phyloP scores from a whole-genome alignment of 768 basidiomycete species.

The Crepidotus variabilis region DNA sequence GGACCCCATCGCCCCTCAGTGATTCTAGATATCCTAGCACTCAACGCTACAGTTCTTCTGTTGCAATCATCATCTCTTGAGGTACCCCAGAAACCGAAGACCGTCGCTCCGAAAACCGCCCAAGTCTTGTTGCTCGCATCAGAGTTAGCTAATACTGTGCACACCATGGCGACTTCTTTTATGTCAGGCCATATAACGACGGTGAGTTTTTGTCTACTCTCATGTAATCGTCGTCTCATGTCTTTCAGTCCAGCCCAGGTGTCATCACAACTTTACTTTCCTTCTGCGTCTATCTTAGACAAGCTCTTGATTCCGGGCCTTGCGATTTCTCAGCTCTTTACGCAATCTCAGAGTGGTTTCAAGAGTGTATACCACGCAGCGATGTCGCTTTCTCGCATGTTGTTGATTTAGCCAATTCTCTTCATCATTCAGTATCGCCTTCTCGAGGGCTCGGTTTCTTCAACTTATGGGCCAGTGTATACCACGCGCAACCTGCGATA shows the following conservation, averaged over 20 bases:
- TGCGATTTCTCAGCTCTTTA: constrained; percentile 69
- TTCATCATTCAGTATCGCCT: constrained; percentile 50
- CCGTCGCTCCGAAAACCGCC: no score
- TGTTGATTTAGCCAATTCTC: constrained; percentile 23
- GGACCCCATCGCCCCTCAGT: constrained; percentile 10
- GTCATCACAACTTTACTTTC: constrained; percentile 33
- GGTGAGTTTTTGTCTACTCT: no score
- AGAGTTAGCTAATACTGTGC: no score
- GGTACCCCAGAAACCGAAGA: no score
- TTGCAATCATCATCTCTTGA: neutral
- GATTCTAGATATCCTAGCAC: constrained; percentile 38
- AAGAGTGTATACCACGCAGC: constrained; percentile 31
- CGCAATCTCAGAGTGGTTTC: constrained; percentile 53
- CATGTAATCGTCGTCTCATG: neutral
- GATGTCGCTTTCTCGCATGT: constrained; percentile 30
- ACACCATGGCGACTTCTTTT: no score
- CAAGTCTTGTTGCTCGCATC: no score
- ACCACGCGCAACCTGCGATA: constrained; percentile 19
- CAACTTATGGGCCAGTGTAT: constrained; percentile 64
- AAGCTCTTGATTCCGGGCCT: constrained; percentile 28
- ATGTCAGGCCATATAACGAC: no score
- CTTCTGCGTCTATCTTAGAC: constrained; percentile 40
- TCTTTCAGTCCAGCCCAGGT: constrained; percentile 25
- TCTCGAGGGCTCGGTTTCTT: constrained; percentile 71
- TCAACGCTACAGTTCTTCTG: constrained; percentile 37